These are phyloP conservation scores for Colletotrichum camelliae DNA, from an alignment of 2,329 filamentous ascomycete genomes.

Conservation along the genomic window DNA sequence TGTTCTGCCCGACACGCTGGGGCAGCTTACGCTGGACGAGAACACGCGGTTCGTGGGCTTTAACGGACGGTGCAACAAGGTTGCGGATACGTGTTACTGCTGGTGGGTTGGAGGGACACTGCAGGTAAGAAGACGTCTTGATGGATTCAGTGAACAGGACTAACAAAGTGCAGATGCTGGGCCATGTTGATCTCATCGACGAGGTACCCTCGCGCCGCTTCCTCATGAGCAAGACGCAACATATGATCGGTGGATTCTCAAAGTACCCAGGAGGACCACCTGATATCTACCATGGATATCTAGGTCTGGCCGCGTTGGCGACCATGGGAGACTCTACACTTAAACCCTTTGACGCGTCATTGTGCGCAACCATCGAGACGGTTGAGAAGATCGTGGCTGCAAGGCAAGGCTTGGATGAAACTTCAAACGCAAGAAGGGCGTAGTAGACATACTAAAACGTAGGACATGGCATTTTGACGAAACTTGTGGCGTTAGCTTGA, in stretches of 20 bases:
- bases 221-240: constrained; percentile 85
- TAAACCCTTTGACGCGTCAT: constrained; percentile 72
- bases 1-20: constrained; percentile 35
- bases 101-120: constrained; percentile 85
- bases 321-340: constrained; percentile 74
- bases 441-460: not conserved
- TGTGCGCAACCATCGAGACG: constrained; percentile 75
- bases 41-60: constrained; percentile 68
- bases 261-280: constrained; percentile 72
- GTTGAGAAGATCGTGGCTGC: constrained; percentile 54
- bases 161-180: constrained; percentile 57
- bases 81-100: constrained; percentile 92
- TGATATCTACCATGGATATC: constrained; percentile 87
- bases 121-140: constrained; percentile 36
- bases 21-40: constrained; percentile 36
- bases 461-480: not conserved
- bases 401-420: constrained; percentile 41
- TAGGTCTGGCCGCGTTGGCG: constrained; percentile 82
- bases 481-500: not conserved
- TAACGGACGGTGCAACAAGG: constrained; percentile 90
- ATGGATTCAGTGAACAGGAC: constrained; percentile 36
- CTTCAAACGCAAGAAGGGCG: not conserved
- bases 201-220: constrained; percentile 71
- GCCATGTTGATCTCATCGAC: constrained; percentile 63
- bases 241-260: constrained; percentile 83